Percentiles rank a stretch among this genome's conserved stretches.
These are phyloP conservation scores for Quercus aquifolioides DNA, from an alignment of 306 rosid genomes.

Conservation along the genomic window DNA sequence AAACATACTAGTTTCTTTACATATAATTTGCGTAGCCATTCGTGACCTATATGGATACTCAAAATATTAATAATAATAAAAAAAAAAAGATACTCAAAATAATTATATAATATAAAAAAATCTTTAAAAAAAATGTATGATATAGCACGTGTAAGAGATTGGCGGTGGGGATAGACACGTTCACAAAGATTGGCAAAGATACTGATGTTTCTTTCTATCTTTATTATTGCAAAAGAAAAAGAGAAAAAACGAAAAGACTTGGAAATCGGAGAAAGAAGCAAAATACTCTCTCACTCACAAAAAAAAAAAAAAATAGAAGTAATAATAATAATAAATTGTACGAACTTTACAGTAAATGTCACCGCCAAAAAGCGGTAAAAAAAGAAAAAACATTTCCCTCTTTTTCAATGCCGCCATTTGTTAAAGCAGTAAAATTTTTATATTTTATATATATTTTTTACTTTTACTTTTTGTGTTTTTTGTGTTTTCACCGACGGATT, in stretches of 20 bases:
- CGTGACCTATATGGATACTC: too few relatives aligned
- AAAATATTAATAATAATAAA: not conserved
- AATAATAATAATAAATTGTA: not conserved
- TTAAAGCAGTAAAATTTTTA: not conserved
- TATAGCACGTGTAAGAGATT: conserved; percentile 41
- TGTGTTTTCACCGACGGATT: not conserved
- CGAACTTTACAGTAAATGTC: conserved; percentile 9
- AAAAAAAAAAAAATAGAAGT: too few relatives aligned
- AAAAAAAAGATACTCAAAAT: not conserved
- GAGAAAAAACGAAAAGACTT: not conserved
- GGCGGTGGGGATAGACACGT: conserved; percentile 1
- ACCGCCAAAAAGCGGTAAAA: conserved; percentile 17
- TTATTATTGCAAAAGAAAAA: not conserved
- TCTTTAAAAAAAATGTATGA: conserved; percentile 4
- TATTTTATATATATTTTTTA: too few relatives aligned
- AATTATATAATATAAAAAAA: not conserved
- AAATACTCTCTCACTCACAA: too few relatives aligned
- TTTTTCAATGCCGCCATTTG: not conserved
- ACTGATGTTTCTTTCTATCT: not conserved
- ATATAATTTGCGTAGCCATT: too few relatives aligned
- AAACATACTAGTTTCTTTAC: too few relatives aligned
- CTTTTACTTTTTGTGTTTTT: not conserved
- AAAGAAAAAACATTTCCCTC: not conserved
- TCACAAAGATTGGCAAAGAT: conserved; percentile 32
- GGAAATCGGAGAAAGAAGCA: not conserved